phyloP scores from a whole-genome alignment of 495 filamentous ascomycete species.

The Podospora pseudoanserina region DNA sequence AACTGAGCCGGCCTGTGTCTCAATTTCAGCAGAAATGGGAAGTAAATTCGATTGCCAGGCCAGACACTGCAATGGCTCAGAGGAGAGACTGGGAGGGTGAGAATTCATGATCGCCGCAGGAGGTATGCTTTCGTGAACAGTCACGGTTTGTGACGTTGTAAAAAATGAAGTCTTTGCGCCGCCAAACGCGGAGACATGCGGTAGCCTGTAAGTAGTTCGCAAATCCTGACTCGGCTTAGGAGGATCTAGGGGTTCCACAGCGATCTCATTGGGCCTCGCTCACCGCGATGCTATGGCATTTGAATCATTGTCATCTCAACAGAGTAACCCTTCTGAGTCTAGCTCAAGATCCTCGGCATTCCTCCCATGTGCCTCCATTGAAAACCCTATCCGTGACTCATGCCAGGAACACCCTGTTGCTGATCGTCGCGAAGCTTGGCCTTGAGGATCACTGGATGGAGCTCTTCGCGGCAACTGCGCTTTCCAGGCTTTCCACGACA shows the following conservation, averaged over 20 bases:
- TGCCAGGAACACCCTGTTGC: not conserved
- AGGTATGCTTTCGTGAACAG: no score
- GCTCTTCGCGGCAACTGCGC: not conserved
- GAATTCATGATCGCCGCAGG: no score
- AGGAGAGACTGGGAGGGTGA: no score
- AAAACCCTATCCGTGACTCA: not conserved
- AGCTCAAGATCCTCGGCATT: not conserved
- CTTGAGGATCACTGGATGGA: not conserved
- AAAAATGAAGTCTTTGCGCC: no score
- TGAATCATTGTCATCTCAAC: not conserved
- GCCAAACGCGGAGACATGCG: no score
- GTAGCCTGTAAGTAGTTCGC: no score
- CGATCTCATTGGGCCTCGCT: not conserved
- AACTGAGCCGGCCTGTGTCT: not conserved
- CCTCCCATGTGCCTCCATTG: not conserved
- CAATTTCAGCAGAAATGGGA: not conserved
- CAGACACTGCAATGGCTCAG: not conserved
- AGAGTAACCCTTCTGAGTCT: not conserved
- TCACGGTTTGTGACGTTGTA: no score
- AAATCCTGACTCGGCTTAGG: not conserved
- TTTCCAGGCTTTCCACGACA: not conserved
- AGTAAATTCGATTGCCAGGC: not conserved
- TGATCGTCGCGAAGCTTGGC: not conserved
- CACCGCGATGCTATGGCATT: not conserved
- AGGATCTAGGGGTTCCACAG: not conserved